Conservation (phyloP, 2,329 filamentous ascomycete genomes). For the Colletotrichum tropicale region DNA sequence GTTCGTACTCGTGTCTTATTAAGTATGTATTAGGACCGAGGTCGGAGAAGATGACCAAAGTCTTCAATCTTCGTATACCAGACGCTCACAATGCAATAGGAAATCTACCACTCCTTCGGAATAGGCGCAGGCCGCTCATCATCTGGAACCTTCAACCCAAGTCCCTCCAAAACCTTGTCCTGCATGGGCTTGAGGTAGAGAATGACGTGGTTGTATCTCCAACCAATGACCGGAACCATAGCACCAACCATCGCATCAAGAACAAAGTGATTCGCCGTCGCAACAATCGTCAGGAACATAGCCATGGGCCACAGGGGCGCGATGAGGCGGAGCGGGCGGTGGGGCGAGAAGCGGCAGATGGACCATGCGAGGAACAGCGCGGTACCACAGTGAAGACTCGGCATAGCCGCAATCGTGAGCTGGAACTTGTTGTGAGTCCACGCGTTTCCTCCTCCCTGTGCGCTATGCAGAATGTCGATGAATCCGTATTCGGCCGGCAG, state of each 20-base stretch:
- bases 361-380: conserved; percentile 38
- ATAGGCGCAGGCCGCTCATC: not conserved
- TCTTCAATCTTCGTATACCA: no score
- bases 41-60: no score
- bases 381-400: conserved; percentile 51
- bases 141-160: conserved; percentile 10
- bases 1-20: no score
- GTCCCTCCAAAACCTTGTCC: conserved; percentile 26
- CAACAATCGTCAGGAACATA: conserved; percentile 46
- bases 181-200: conserved; percentile 31
- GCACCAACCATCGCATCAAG: conserved; percentile 39
- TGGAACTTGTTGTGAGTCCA: conserved; percentile 52
- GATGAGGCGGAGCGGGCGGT: conserved; percentile 36
- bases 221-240: conserved; percentile 36
- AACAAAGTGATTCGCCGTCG: conserved; percentile 45
- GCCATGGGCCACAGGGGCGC: conserved; percentile 46
- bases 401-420: conserved; percentile 54
- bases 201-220: conserved; percentile 32
- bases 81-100: no score
- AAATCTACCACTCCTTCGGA: conserved; percentile 4
- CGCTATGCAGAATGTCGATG: conserved; percentile 46
- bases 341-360: conserved; percentile 42
- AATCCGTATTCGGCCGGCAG: conserved; percentile 50
- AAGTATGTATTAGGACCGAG: no score
- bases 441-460: conserved; percentile 27